Base-by-base conservation (phyloP, 2,329 filamentous ascomycete species). In the Boeremia lycopersici region DNA sequence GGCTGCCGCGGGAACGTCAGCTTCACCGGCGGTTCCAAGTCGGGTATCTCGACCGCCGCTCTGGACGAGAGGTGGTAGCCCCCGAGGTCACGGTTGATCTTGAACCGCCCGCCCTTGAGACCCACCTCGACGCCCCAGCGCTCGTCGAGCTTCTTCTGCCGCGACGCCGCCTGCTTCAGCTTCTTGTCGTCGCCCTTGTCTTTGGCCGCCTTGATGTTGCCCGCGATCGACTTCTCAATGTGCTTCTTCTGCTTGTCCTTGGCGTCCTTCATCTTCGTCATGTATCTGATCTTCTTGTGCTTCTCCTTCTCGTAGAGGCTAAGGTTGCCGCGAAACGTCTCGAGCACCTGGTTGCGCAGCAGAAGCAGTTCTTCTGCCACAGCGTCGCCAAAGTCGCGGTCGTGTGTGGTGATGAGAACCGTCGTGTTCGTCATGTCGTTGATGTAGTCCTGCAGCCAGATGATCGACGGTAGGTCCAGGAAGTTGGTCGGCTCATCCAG, bases 401-500 rank as follows among this genome's bases (percentile, higher is more conserved):
- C 91, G 75, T 96, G 91, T 0, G 91, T 95, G 2, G 95, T 90
- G 1, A 95, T 78, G 13, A 96, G 79, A 1, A 95, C 80, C 0
- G 90, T 95, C 0, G 81, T 84, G 0, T 72, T 73, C 17, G 85
- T 82, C 4, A 81, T 77, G 33, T 82, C 78, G 47, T 77, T 77
- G 9, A 96, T 83, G 67, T 92, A 88, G 11, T 83, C 82, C 68
- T 96, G 88, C 1, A 96, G 80, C 90, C 91, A 96, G 51, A 96
- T 85, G 53, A 96, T 92, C 1, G 89, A 90, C 0, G 92, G 81
- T 0, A 96, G 79, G 67, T 96, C 91, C 1, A 96, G 82, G 69
- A 91, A 96, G 68, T 96, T 96, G 30, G 91, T 96, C 0, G 91
- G 91, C 70, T 96, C 91, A 71, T 96, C 91, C 2, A 96, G 84